Percentiles rank a stretch among this genome's conserved stretches.
These are phyloP conservation scores for Colletotrichum abscissum DNA, from an alignment of 2,329 filamentous ascomycete genomes.

Conservation along the genomic window DNA sequence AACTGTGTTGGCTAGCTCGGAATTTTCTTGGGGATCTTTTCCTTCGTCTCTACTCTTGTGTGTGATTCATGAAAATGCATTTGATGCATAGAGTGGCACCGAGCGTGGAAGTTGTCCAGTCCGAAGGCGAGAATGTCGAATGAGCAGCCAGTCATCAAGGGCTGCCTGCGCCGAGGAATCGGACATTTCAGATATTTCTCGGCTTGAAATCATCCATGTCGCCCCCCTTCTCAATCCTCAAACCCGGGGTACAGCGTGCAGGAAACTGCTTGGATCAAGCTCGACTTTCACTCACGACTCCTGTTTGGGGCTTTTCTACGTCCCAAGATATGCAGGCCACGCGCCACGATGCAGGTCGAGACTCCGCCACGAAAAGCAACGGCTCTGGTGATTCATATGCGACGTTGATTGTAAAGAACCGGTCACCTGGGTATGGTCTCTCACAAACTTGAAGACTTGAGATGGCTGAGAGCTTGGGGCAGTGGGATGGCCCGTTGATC, in stretches of 20 bases:
- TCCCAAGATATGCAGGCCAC: constrained; percentile 1
- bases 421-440: not conserved
- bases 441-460: not conserved
- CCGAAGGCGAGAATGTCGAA: not conserved
- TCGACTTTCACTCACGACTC: not conserved
- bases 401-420: not conserved
- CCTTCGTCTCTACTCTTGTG: constrained; percentile 1
- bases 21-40: not conserved
- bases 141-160: not conserved
- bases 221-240: constrained; percentile 2
- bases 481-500: constrained; percentile 1
- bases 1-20: not conserved
- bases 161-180: not conserved
- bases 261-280: not conserved
- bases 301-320: constrained; percentile 25
- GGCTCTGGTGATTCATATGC: not conserved
- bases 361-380: constrained; percentile 17
- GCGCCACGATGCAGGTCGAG: constrained; percentile 9
- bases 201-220: not conserved
- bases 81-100: constrained; percentile 6
- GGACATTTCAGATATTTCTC: no score
- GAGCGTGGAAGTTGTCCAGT: not conserved
- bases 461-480: constrained; percentile 27
- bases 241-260: constrained; percentile 30
- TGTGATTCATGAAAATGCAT: not conserved